These are phyloP conservation scores for Tylopilus vinaceipallidus DNA, from an alignment of 768 basidiomycete genomes.

Conservation along the genomic window DNA sequence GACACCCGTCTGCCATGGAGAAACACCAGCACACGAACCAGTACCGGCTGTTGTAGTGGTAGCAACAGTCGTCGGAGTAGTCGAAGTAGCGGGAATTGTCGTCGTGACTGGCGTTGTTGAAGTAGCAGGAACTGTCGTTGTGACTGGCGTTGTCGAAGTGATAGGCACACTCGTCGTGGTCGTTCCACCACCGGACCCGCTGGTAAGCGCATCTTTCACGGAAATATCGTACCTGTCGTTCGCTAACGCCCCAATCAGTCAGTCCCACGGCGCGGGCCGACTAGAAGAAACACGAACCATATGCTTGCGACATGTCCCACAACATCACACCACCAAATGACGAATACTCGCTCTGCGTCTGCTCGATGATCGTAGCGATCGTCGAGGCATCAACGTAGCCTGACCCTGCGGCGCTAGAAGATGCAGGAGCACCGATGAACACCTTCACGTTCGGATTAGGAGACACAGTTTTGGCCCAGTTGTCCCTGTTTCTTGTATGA, in stretches of 20 bases:
- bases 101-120: constrained; percentile 20
- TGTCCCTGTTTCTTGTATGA: constrained; percentile 37
- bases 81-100: constrained; percentile 2
- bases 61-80: constrained; percentile 1
- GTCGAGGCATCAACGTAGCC: constrained; percentile 41
- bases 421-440: constrained; percentile 49
- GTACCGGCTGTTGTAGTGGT: constrained; percentile 9
- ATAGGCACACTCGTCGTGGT: background rate
- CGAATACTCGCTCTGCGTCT: constrained; percentile 36
- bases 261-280: background rate
- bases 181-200: constrained; percentile 35
- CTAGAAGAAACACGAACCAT: constrained; percentile 28
- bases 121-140: constrained; percentile 6
- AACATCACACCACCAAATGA: constrained; percentile 47
- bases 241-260: constrained; percentile 28
- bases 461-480: constrained; percentile 45
- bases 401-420: constrained; percentile 41
- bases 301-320: constrained; percentile 48
- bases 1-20: constrained; percentile 41
- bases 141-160: constrained; percentile 21
- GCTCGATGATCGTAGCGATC: constrained; percentile 34
- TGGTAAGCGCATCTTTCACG: constrained; percentile 54
- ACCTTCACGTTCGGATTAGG: constrained; percentile 47
- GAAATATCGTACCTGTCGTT: constrained; percentile 60
- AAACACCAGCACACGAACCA: constrained; percentile 40